Evolutionary conservation across 441 rosid species (phyloP).

Genomic region (Cnidoscolus chayamansa): DNA sequence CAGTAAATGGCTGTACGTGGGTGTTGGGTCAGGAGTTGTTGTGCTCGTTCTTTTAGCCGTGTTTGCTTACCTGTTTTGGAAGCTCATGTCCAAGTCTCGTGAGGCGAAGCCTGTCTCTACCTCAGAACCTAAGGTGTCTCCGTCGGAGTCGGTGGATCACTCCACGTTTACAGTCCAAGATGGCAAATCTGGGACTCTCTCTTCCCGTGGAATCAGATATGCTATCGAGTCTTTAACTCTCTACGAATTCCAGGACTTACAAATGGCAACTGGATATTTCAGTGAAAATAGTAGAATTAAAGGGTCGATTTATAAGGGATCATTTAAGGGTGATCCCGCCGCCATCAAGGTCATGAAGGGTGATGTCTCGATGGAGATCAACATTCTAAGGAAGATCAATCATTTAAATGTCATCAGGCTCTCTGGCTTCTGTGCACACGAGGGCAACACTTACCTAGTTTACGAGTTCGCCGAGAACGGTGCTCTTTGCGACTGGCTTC

Average conservation of each 20-base stretch:
- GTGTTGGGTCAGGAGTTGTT: slow-evolving; percentile 53
- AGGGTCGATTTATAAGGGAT: slow-evolving; percentile 68
- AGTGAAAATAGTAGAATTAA: slow-evolving; percentile 52
- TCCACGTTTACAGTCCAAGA: slow-evolving; percentile 21
- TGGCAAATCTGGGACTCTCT: slow-evolving; percentile 43
- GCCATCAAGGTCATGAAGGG: slow-evolving; percentile 82
- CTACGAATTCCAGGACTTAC: slow-evolving; percentile 59
- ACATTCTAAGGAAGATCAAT: slow-evolving; percentile 65
- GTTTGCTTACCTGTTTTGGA: slow-evolving; percentile 35
- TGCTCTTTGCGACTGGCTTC: slow-evolving; percentile 60
- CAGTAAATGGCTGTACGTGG: slow-evolving; percentile 52
- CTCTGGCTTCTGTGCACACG: slow-evolving; percentile 72
- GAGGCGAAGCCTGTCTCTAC: slow-evolving; percentile 11
- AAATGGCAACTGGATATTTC: slow-evolving; percentile 57
- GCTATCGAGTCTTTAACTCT: slow-evolving; percentile 62
- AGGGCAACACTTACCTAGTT: slow-evolving; percentile 75
- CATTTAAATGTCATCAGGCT: slow-evolving; percentile 75
- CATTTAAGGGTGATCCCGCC: slow-evolving; percentile 66
- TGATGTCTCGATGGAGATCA: slow-evolving; percentile 78
- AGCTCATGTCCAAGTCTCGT: slow-evolving; percentile 21
- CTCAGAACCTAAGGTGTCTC: slow-evolving; percentile 27
- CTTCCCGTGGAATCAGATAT: slow-evolving; percentile 46
- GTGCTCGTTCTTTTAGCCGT: slow-evolving; percentile 30
- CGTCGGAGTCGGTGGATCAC: slow-evolving; percentile 39
- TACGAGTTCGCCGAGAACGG: slow-evolving; percentile 74